Conservation (phyloP, 371 early-diverging fungal genomes). For the Blakeslea trispora region DNA sequence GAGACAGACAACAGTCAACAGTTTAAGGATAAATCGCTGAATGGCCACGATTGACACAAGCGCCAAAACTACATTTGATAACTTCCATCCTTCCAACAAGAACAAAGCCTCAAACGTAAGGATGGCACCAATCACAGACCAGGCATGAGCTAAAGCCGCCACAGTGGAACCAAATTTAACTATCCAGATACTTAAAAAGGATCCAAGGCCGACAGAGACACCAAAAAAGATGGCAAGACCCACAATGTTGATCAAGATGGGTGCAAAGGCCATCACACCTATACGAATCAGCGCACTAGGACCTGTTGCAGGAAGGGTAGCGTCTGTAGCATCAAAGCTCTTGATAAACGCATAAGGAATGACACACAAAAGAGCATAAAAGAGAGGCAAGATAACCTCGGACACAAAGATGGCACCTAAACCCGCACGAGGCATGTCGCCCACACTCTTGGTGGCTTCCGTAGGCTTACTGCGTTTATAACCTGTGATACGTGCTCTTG, state of each 20-base stretch:
- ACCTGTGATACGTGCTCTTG: slow-evolving; percentile 78
- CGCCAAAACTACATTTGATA: slow-evolving; percentile 66
- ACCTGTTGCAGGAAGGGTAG: slow-evolving; percentile 40
- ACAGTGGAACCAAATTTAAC: slow-evolving; percentile 72
- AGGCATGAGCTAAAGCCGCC: slow-evolving; percentile 70
- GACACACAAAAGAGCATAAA: slow-evolving; percentile 65
- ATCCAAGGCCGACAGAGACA: slow-evolving; percentile 72
- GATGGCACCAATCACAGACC: slow-evolving; percentile 66
- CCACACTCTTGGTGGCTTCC: slow-evolving; percentile 43
- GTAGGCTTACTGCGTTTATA: slow-evolving; percentile 60
- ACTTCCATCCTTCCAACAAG: slow-evolving; percentile 68
- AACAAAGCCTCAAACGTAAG: slow-evolving; percentile 66
- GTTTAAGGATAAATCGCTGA: slow-evolving; percentile 71
- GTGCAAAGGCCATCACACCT: slow-evolving; percentile 68
- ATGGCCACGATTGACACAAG: slow-evolving; percentile 65
- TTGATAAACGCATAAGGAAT: slow-evolving; percentile 70
- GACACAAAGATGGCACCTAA: slow-evolving; percentile 70
- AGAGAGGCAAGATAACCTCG: slow-evolving; percentile 72
- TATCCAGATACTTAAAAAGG: slow-evolving; percentile 63
- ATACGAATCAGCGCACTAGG: slow-evolving; percentile 62
- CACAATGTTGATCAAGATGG: slow-evolving; percentile 73
- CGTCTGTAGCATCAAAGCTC: slow-evolving; percentile 42
- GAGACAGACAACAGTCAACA: slow-evolving; percentile 69
- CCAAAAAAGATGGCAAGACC: slow-evolving; percentile 70
- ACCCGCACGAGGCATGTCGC: slow-evolving; percentile 68